These are phyloP conservation scores for Shiraia bambusicola DNA, from an alignment of 2,329 filamentous ascomycete species.

Conservation along the genomic window DNA sequence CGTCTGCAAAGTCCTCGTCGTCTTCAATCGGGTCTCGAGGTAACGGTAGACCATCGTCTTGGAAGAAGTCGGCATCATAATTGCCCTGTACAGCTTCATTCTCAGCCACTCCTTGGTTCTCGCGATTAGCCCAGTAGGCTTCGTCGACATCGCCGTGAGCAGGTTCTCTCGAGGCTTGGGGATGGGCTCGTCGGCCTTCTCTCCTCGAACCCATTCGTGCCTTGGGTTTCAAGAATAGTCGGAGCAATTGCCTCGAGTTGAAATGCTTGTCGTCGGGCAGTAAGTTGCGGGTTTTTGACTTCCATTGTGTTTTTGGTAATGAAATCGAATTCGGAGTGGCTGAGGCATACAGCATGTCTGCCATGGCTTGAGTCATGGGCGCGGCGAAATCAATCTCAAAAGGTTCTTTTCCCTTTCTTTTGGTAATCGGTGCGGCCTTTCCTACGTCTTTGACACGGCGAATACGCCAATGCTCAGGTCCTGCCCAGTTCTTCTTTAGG, in stretches of 20 bases:
- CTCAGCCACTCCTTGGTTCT: conserved; percentile 46
- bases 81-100: conserved; percentile 67
- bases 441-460: conserved; percentile 77
- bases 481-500: conserved; percentile 94
- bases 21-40: conserved; percentile 65
- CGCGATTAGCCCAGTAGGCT: conserved; percentile 80
- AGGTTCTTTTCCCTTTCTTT: conserved; percentile 91
- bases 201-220: conserved; percentile 74
- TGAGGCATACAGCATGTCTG: conserved; percentile 77
- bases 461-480: conserved; percentile 98
- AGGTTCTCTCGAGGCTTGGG: conserved; percentile 47
- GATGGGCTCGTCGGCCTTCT: conserved; percentile 34
- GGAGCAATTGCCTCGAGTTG: conserved; percentile 86
- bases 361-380: conserved; percentile 68
- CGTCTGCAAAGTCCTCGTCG: conserved; percentile 73
- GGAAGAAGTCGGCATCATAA: conserved; percentile 97
- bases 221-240: conserved; percentile 92
- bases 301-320: conserved; percentile 92
- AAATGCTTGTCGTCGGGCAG: conserved; percentile 98
- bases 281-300: conserved; percentile 87
- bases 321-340: conserved; percentile 79
- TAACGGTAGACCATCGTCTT: conserved; percentile 77
- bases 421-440: conserved; percentile 61
- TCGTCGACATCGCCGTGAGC: conserved; percentile 84
- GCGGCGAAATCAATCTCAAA: conserved; percentile 91